A percentile compares a stretch with the other conserved stretches of the same genome.
Evolutionary conservation across 177 flowering plant genomes (phyloP).

Genomic region (Vitis hybrid): DNA sequence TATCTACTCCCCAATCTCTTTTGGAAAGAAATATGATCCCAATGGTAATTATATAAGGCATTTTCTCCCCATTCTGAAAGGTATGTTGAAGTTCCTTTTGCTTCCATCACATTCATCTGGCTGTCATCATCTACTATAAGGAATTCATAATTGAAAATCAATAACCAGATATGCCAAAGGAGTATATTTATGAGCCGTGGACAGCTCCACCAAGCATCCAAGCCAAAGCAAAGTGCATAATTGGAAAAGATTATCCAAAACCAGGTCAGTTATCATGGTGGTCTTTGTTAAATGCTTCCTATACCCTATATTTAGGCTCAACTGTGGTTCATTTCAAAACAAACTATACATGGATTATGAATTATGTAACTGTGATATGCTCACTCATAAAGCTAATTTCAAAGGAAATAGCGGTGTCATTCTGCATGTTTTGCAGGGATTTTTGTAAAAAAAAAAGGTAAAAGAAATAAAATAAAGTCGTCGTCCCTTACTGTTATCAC

Average conservation of each 20-base stretch:
- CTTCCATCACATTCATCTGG: not conserved
- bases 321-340: not conserved
- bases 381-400: not conserved
- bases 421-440: too few relatives aligned
- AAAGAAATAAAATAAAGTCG: too few relatives aligned
- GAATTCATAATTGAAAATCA: constrained; percentile 3
- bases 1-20: constrained; percentile 84
- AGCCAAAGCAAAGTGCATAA: constrained; percentile 79
- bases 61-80: constrained; percentile 83
- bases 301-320: not conserved
- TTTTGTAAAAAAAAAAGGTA: too few relatives aligned
- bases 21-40: constrained; percentile 95
- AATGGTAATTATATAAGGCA: constrained; percentile 71
- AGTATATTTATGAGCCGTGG: constrained; percentile 97
- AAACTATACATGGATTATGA: not conserved
- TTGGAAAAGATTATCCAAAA: constrained; percentile 88
- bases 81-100: constrained; percentile 24
- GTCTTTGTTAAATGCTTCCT: not conserved
- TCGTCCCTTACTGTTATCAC: too few relatives aligned
- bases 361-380: too few relatives aligned
- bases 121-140: not conserved
- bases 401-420: not conserved
- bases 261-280: constrained; percentile 56
- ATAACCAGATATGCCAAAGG: constrained; percentile 81
- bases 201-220: constrained; percentile 85